Conservation (phyloP, 768 basidiomycete species). For the Tulasnella sp. region DNA sequence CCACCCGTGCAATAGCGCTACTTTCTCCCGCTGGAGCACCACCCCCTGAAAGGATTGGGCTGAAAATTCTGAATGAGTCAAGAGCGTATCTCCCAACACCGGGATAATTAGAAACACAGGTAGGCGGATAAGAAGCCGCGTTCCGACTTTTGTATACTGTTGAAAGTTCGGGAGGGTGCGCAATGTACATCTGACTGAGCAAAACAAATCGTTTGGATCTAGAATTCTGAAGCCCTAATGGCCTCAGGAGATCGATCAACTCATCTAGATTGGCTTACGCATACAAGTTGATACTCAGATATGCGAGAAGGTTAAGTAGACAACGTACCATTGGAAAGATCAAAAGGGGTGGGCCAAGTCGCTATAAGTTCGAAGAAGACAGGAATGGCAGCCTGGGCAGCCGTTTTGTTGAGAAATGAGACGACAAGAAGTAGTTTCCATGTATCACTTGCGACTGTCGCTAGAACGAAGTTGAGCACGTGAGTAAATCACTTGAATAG, state of each 20-base stretch:
- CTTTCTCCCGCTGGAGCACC: constrained; percentile 21
- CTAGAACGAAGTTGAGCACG: constrained; percentile 18
- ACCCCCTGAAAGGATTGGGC: constrained; percentile 19
- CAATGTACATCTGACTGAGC: constrained; percentile 41
- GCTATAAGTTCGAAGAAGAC: constrained; percentile 45
- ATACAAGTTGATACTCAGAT: background rate
- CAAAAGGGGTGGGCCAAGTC: constrained; percentile 45
- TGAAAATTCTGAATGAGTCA: constrained; percentile 67
- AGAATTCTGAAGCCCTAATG: constrained; percentile 46
- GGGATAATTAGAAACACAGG: constrained; percentile 44
- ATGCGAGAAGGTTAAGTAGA: background rate
- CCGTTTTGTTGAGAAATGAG: constrained; percentile 57
- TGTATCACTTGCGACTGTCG: constrained; percentile 27
- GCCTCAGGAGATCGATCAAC: constrained; percentile 35
- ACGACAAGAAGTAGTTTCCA: constrained; percentile 61
- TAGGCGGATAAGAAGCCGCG: constrained; percentile 30
- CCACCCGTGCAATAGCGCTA: background rate
- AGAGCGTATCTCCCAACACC: constrained; percentile 60
- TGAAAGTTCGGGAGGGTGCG: constrained; percentile 26
- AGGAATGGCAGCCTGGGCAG: constrained; percentile 50
- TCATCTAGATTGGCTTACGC: constrained; percentile 33
- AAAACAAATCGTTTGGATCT: constrained; percentile 43
- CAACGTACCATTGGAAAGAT: constrained; percentile 40
- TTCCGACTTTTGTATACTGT: constrained; percentile 8
- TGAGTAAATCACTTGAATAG: too few species aligned